Conservation (phyloP, 257 asterid genomes). For the Thymus mandschuricus region DNA sequence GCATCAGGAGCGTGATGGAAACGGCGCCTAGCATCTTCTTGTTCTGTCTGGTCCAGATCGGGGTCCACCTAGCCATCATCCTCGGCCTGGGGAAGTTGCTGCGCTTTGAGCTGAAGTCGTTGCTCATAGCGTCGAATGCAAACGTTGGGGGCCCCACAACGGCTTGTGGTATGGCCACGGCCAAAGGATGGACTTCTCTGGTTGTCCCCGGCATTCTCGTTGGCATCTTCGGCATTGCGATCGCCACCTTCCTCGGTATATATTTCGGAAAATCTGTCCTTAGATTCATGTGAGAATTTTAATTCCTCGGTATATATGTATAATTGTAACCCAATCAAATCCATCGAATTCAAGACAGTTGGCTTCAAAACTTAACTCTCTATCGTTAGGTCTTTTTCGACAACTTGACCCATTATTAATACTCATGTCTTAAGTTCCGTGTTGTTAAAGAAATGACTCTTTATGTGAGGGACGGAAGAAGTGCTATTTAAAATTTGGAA, state of each 20-base stretch:
- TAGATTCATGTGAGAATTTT: conserved; percentile 52
- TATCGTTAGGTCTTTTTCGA: no score
- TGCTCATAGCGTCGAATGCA: conserved; percentile 95
- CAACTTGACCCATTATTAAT: no score
- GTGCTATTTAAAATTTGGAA: no score
- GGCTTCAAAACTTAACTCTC: no score
- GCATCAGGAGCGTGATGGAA: conserved; percentile 62
- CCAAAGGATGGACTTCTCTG: conserved; percentile 90
- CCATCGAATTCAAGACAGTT: no score
- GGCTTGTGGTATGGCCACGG: conserved; percentile 96
- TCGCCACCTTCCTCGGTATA: conserved; percentile 90
- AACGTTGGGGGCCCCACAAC: conserved; percentile 98
- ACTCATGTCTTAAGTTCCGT: no score
- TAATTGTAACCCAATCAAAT: no score
- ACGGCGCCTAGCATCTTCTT: conserved; percentile 87
- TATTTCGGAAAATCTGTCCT: conserved; percentile 73
- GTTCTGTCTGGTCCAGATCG: conserved; percentile 74
- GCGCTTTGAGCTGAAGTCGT: conserved; percentile 60
- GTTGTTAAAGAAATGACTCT: no score
- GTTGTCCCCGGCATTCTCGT: conserved; percentile 87
- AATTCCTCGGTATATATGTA: no score
- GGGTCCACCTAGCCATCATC: conserved; percentile 70
- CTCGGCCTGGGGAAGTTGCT: conserved; percentile 82
- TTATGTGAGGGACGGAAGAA: no score
- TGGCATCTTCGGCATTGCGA: conserved; percentile 84